Conservation (phyloP, 1,139 yeast genomes). For the Zygotorulaspora mrakii region DNA sequence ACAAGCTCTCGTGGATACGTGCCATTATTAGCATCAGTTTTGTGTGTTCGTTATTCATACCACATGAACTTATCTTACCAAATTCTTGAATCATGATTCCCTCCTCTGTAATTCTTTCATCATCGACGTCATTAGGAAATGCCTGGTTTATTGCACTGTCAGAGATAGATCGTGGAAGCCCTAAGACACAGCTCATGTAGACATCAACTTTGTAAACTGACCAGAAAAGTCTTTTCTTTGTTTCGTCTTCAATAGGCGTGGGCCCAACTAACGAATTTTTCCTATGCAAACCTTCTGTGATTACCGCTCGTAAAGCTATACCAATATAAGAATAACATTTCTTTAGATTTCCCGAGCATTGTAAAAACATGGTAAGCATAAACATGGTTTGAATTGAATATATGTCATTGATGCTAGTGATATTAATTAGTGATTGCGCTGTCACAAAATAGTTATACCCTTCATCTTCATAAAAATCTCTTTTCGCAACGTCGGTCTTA, state of each 20-base stretch:
- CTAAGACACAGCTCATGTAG: conserved; percentile 80
- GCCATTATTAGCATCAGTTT: conserved; percentile 56
- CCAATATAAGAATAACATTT: conserved; percentile 90
- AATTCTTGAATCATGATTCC: conserved; percentile 37
- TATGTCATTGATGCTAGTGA: conserved; percentile 58
- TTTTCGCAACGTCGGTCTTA: conserved; percentile 43
- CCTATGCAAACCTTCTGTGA: conserved; percentile 79
- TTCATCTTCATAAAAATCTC: conserved; percentile 57
- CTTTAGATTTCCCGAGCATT: conserved; percentile 81
- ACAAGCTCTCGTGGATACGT: conserved; percentile 49
- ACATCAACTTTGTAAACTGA: conserved; percentile 87
- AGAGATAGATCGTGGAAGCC: conserved; percentile 56
- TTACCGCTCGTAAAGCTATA: conserved; percentile 75
- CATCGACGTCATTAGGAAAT: conserved; percentile 77
- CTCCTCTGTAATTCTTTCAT: conserved; percentile 66
- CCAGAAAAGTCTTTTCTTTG: conserved; percentile 80
- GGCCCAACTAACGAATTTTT: conserved; percentile 43
- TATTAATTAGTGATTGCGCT: conserved; percentile 72
- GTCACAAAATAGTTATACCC: conserved; percentile 82
- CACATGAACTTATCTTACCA: conserved; percentile 58
- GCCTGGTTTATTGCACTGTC: conserved; percentile 85
- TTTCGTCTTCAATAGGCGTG: conserved; percentile 70
- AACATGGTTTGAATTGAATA: conserved; percentile 69
- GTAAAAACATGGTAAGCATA: conserved; percentile 68
- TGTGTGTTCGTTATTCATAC: conserved; percentile 79